Evolutionary conservation across 2,329 filamentous ascomycete species (phyloP), one percentile per base, ranked within the genome.

Genomic region (Cordyceps javanica): DNA sequence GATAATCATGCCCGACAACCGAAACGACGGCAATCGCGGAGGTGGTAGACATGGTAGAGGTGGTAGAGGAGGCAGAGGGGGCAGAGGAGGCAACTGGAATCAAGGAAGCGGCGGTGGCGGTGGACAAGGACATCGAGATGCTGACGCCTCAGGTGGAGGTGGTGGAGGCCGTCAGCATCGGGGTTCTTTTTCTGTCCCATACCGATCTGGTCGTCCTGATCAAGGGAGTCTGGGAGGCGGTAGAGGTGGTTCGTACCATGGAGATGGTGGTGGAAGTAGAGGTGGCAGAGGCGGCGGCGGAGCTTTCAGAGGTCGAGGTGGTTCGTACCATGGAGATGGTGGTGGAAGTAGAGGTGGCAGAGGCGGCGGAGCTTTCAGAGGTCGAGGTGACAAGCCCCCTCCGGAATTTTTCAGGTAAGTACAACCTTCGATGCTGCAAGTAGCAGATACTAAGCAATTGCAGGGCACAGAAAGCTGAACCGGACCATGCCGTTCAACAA

Each of bases 401-500:
- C 26, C 58, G 25, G 63, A 14, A 23, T 49, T 10, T 23, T 60
- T 60, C 28, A 55, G 50, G 58, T 61, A 36, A 55, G 57, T 42
- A 5, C 8, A 6, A 13, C 8, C 14, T 21, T 7, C 14, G 16
- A 11, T 32, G 7, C 13, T 11, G 16, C 48, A 21, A 19, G 26
- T 2, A n/a, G 14, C 34, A 13, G 38, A 42, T 38, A n/a, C 57
- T 59, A 28, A 59, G 5, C 16, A 13, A 10, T 30, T 1, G 19
- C 38, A 59, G 51, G 3, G 39, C 30, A 8, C 54, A 58, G 28
- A 57, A 62, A 23, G 62, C 66, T 2, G 57, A 49, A 3, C 66
- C 66, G 1, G 69, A 74, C 39, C 23, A 61, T 19, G 32, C 59
- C 11, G 62, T 74, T 30, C 64, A 65, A 1, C 52, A 70, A 21